These are phyloP conservation scores for Apiotrichum veenhuisii DNA, from an alignment of 1,284 basidiomycete species.

Conservation along the genomic window DNA sequence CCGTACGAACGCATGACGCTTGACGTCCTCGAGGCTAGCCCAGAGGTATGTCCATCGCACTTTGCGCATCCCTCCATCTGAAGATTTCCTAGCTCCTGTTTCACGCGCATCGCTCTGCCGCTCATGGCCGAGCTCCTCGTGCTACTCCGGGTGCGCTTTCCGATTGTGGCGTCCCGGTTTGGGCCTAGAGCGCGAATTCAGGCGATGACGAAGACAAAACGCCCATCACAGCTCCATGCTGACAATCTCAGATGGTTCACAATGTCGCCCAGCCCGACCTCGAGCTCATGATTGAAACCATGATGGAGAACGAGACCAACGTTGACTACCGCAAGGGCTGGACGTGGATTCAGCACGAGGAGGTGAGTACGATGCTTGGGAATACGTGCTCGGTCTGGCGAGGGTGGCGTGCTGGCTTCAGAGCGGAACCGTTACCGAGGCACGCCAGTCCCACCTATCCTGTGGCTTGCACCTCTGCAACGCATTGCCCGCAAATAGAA, in stretches of 20 bases:
- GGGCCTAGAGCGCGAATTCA: too few species aligned
- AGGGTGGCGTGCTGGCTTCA: too few species aligned
- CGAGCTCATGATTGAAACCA: constrained; percentile 17
- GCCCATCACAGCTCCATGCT: background rate
- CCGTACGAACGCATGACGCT: constrained; percentile 24
- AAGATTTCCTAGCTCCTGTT: background rate
- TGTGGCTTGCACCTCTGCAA: background rate
- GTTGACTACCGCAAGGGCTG: constrained; percentile 25
- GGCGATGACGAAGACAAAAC: background rate
- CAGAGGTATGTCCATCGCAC: constrained; percentile 18
- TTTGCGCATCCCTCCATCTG: too few species aligned
- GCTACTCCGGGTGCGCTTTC: too few species aligned
- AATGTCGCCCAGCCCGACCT: constrained; percentile 31
- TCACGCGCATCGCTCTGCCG: background rate
- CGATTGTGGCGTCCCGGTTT: background rate
- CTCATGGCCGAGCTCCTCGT: too few species aligned
- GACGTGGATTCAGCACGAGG: constrained; percentile 24
- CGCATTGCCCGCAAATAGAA: background rate
- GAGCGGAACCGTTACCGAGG: too few species aligned
- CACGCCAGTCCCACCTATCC: too few species aligned
- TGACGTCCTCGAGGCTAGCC: constrained; percentile 21
- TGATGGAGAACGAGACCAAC: constrained; percentile 16
- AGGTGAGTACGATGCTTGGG: constrained; percentile 11
- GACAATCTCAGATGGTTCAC: constrained; percentile 25
- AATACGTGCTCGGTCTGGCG: too few species aligned